A percentile compares a stretch with the other conserved stretches of the same genome.
phyloP scores from a whole-genome alignment of 805 yeast genomes.

The Candida sakaeoensis region DNA sequence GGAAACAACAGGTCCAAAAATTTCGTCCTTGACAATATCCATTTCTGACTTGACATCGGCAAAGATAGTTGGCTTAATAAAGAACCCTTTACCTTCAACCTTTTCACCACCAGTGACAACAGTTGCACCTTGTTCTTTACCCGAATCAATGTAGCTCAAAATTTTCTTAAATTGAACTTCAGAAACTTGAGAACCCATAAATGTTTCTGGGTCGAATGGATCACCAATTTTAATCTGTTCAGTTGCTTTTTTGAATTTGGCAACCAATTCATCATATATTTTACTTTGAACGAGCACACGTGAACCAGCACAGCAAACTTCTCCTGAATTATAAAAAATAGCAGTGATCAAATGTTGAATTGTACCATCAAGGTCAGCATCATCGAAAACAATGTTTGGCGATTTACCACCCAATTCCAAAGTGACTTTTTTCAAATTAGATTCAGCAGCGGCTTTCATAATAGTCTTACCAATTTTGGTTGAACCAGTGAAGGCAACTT shows the following conservation, averaged over 20 bases:
- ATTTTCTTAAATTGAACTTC: constrained; percentile 75
- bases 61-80: constrained; percentile 78
- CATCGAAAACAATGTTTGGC: constrained; percentile 84
- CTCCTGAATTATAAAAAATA: constrained; percentile 92
- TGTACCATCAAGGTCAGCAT: constrained; percentile 75
- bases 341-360: constrained; percentile 74
- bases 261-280: constrained; percentile 72
- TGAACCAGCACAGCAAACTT: constrained; percentile 93
- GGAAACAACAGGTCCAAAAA: constrained; percentile 91
- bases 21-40: constrained; percentile 82
- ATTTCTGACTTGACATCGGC: constrained; percentile 73
- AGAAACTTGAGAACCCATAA: constrained; percentile 93
- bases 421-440: constrained; percentile 84
- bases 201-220: constrained; percentile 73
- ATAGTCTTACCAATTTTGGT: constrained; percentile 85
- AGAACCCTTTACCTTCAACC: constrained; percentile 66
- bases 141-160: constrained; percentile 69
- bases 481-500: constrained; percentile 94
- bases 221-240: constrained; percentile 65
- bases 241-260: constrained; percentile 57
- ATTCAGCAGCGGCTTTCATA: constrained; percentile 74
- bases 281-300: constrained; percentile 85
- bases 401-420: constrained; percentile 97
- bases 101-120: constrained; percentile 81
- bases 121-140: constrained; percentile 81